Evolutionary conservation across 2,329 filamentous ascomycete species (phyloP), one percentile per base, ranked within the genome.

Genomic region (Arthrinium phaeospermum): DNA sequence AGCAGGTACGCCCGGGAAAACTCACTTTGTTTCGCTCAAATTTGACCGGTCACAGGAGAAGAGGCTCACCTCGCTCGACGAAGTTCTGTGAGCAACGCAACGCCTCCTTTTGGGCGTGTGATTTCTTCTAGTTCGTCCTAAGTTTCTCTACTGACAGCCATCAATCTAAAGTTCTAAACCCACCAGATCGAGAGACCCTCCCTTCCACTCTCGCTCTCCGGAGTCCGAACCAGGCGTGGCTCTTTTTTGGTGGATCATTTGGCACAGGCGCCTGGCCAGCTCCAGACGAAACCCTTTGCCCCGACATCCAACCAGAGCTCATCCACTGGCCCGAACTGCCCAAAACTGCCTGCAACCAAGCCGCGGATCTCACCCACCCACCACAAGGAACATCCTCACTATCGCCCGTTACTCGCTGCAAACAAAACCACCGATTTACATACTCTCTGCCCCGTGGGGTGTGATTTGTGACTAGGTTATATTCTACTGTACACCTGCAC

Each of bases 281-380:
- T 69, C n/a, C 49, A 51, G 57, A 76, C 61, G 71, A 64, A 64
- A 75, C 76, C 79, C 78, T 75, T 79, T 78, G 53, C 78, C 71
- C 78, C 78, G 77, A 75, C 71, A 57, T 69, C 79, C 79, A 80
- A 80, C 79, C 78, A 80, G 73, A 74, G 53, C 68, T 68, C 78
- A 77, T 78, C 79, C 79, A 78, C 78, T 80, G 72, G 79, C 73
- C 79, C 79, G 79, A 79, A 76, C 34, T 64, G 53, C 30, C 16
- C 53, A 22, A 37, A 57, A 41, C 24, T 16, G 51, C 27, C 51
- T 30, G 6, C 51, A 5, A 37, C 53, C 57, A n/a, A 41, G 57
- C 57, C 34, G 37, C 57, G 57, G 19, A 64, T 22, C 57, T 6
- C 34, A 34, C 57, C 37, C 57, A 41, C 30, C 53, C 30, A 51